Percentiles rank a stretch among this genome's conserved stretches.
These are phyloP conservation scores for Metarhizium brunneum DNA, from an alignment of 2,329 filamentous ascomycete species.

Conservation along the genomic window DNA sequence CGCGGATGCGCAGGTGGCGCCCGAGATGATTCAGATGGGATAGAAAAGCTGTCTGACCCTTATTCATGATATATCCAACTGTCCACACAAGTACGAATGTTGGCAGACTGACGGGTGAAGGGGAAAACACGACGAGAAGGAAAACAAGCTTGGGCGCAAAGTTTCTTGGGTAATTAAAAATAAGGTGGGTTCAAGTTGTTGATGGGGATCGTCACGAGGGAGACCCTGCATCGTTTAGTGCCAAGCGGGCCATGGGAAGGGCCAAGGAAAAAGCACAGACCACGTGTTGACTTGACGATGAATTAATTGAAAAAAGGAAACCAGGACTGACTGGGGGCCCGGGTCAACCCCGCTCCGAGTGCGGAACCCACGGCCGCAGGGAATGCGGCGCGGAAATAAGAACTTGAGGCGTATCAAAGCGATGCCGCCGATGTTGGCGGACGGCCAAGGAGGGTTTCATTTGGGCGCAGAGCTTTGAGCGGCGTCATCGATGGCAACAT, in stretches of 20 bases:
- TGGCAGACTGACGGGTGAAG: not conserved
- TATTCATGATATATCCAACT: conserved; percentile 6
- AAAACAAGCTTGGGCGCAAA: not conserved
- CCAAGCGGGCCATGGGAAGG: not conserved
- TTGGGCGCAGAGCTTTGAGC: too few species aligned
- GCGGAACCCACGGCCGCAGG: not conserved
- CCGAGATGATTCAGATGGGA: conserved; percentile 1
- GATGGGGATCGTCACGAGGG: conserved; percentile 4
- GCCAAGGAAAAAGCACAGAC: not conserved
- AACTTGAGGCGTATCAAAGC: not conserved
- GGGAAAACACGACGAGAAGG: not conserved
- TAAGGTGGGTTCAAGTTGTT: not conserved
- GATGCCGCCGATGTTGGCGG: too few species aligned
- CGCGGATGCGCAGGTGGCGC: not conserved
- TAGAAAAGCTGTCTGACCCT: not conserved
- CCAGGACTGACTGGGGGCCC: not conserved
- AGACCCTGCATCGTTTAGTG: not conserved
- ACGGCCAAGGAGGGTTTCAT: too few species aligned
- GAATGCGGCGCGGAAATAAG: not conserved
- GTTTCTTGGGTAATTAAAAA: not conserved
- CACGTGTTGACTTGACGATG: too few species aligned
- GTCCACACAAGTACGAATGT: not conserved
- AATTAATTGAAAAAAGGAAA: not conserved
- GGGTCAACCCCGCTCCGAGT: not conserved
- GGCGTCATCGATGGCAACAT: too few species aligned